These are phyloP conservation scores for Lodderomyces parapsilosis DNA, from an alignment of 1,139 yeast species.

Conservation along the genomic window DNA sequence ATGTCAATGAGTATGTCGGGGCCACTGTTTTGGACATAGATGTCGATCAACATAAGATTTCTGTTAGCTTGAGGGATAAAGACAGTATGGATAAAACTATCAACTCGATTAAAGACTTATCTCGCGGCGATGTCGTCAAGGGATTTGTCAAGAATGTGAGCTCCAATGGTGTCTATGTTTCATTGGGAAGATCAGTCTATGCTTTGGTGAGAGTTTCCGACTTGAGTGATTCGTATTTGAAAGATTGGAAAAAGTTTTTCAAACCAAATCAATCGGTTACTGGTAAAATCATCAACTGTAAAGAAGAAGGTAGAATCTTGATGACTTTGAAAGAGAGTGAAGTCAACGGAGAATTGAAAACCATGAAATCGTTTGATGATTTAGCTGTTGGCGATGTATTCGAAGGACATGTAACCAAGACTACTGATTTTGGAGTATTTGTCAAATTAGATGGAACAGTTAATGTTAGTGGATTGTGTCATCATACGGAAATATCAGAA, in stretches of 20 bases:
- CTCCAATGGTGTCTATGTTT: conserved; percentile 76
- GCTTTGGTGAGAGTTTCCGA: conserved; percentile 84
- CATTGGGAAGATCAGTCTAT: conserved; percentile 67
- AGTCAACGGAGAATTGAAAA: conserved; percentile 64
- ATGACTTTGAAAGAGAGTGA: conserved; percentile 82
- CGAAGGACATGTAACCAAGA: conserved; percentile 79
- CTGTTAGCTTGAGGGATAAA: conserved; percentile 60
- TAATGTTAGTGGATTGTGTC: conserved; percentile 83
- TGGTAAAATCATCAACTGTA: conserved; percentile 69
- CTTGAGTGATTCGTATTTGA: conserved; percentile 74
- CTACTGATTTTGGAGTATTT: conserved; percentile 89
- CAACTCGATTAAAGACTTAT: conserved; percentile 51
- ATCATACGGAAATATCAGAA: conserved; percentile 82
- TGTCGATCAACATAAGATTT: conserved; percentile 52
- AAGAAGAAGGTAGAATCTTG: conserved; percentile 63
- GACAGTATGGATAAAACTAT: conserved; percentile 56
- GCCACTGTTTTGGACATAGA: conserved; percentile 64
- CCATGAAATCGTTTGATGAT: conserved; percentile 61
- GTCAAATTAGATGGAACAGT: conserved; percentile 74
- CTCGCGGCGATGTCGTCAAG: conserved; percentile 68
- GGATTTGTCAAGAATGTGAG: conserved; percentile 79
- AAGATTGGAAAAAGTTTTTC: conserved; percentile 84
- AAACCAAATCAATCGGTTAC: conserved; percentile 69
- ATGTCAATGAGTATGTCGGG: conserved; percentile 55
- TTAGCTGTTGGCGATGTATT: conserved; percentile 65